Base-by-base conservation (phyloP, 306 rosid species). In the Malus orientalis region DNA sequence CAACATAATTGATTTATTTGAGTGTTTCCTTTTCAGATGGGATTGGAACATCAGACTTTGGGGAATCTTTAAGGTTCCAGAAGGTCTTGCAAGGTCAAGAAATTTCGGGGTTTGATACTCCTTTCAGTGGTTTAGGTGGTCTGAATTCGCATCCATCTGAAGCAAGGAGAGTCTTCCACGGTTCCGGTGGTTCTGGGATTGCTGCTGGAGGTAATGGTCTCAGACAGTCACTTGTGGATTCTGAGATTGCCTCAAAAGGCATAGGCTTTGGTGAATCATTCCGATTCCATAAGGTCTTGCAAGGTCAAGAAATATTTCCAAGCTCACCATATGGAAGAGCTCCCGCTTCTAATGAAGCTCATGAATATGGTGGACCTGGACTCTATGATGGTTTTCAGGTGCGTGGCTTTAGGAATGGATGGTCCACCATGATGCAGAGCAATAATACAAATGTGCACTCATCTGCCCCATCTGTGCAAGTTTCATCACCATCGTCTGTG, bases 21-120 rank as follows among this genome's bases (percentile, higher is more conserved):
- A 18, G 15, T 42, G 33, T 38, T 22, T 23, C 29, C 25, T 81
- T 79, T 29, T 70, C 91, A 96, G 99, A 84, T 83, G 98, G 97
- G 71, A 88, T 88, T 89, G 96, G 93, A 74, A 71, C 86, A 61
- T 82, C 93, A 69, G 99, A 91, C 98, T 92, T 96, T 81, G 97
- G 93, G 93, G 99, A 96, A 85, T 79, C 98, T 33, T 79, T 83
- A 53, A 88, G 97, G 82, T 96, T 96, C 94, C 99, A 82, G 86
- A 91, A 93, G 99, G 99, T 96, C 99, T 96, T 96, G 99, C 99
- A 96, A 96, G 99, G 99, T 96, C 99, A 96, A 96, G 99, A 96
- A 96, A 91, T 96, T 86, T 83, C 81, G 58, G 88, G 93, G 82
- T 86, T 81, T 80, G 91, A 85, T 86, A 80, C 87, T 73, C 90